These are phyloP conservation scores for Allantophomopsis lycopodina DNA, from an alignment of 2,329 filamentous ascomycete species.

Conservation along the genomic window DNA sequence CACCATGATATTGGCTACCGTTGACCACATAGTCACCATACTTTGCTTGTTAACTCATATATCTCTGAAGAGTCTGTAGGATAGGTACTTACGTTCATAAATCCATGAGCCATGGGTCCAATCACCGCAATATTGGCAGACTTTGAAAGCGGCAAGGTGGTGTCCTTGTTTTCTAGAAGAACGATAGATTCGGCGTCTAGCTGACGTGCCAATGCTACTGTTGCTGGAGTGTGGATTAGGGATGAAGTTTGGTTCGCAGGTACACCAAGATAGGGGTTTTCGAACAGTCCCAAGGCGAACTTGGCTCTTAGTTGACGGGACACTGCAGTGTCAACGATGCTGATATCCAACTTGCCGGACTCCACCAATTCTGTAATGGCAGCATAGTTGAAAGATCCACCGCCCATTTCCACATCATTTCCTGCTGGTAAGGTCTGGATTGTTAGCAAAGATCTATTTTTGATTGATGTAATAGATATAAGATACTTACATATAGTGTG, in stretches of 20 bases:
- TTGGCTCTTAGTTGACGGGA: slow-evolving; percentile 51
- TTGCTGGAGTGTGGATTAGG: slow-evolving; percentile 53
- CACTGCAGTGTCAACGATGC: slow-evolving; percentile 52
- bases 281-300: slow-evolving; percentile 58
- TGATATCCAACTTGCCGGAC: slow-evolving; percentile 42
- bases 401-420: slow-evolving; percentile 65
- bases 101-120: slow-evolving; percentile 61
- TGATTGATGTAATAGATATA: too few relatives aligned
- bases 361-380: slow-evolving; percentile 51
- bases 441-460: neutral
- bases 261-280: slow-evolving; percentile 50
- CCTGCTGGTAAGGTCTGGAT: slow-evolving; percentile 46
- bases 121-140: slow-evolving; percentile 59
- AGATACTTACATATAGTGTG: slow-evolving; percentile 34
- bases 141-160: slow-evolving; percentile 51
- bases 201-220: slow-evolving; percentile 54
- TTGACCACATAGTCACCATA: slow-evolving; percentile 66
- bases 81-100: slow-evolving; percentile 34
- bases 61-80: slow-evolving; percentile 13
- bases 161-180: slow-evolving; percentile 62
- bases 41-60: slow-evolving; percentile 17
- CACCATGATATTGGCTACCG: slow-evolving; percentile 45
- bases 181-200: slow-evolving; percentile 73
- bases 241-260: slow-evolving; percentile 37
- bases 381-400: slow-evolving; percentile 57